Evolutionary conservation across 1,284 basidiomycete genomes (phyloP).

Genomic region (Apiotrichum siamense): DNA sequence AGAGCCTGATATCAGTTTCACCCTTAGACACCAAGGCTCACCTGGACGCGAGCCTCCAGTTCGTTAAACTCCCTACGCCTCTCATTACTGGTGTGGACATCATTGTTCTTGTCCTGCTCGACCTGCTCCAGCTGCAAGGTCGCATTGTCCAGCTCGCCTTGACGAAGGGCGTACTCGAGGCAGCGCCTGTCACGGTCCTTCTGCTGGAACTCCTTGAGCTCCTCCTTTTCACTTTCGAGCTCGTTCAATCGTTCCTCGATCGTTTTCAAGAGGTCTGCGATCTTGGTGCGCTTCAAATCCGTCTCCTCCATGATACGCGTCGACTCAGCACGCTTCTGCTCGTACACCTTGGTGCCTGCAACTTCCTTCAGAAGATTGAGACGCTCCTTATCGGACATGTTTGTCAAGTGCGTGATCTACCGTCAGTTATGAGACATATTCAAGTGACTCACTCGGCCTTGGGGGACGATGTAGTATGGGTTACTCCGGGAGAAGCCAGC

Average conservation of each 20-base stretch:
- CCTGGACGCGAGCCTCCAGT: constrained; percentile 75
- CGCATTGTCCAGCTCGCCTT: constrained; percentile 84
- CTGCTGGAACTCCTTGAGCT: constrained; percentile 91
- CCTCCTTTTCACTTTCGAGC: constrained; percentile 95
- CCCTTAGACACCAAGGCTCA: constrained; percentile 40
- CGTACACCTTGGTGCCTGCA: constrained; percentile 96
- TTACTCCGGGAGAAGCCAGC: constrained; percentile 97
- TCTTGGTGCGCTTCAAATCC: constrained; percentile 84
- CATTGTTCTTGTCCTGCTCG: constrained; percentile 65
- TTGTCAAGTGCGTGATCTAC: constrained; percentile 92
- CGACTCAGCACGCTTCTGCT: constrained; percentile 86
- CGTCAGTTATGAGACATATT: constrained; percentile 3
- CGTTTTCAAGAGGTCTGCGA: constrained; percentile 79
- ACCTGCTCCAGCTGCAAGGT: constrained; percentile 72
- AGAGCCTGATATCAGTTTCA: constrained; percentile 53
- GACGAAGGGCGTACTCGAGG: constrained; percentile 90
- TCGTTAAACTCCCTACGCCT: constrained; percentile 73
- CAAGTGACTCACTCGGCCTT: constrained; percentile 73
- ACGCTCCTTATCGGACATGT: constrained; percentile 93
- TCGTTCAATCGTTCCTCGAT: constrained; percentile 86
- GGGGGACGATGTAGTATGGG: constrained; percentile 98
- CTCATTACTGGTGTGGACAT: constrained; percentile 76
- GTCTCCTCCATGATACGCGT: constrained; percentile 95
- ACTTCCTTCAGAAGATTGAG: constrained; percentile 94
- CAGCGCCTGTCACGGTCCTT: constrained; percentile 92